Evolutionary conservation across 2,329 filamentous ascomycete species (phyloP), one percentile per base, ranked within the genome.

Genomic region (Amylocarpus encephaloides): DNA sequence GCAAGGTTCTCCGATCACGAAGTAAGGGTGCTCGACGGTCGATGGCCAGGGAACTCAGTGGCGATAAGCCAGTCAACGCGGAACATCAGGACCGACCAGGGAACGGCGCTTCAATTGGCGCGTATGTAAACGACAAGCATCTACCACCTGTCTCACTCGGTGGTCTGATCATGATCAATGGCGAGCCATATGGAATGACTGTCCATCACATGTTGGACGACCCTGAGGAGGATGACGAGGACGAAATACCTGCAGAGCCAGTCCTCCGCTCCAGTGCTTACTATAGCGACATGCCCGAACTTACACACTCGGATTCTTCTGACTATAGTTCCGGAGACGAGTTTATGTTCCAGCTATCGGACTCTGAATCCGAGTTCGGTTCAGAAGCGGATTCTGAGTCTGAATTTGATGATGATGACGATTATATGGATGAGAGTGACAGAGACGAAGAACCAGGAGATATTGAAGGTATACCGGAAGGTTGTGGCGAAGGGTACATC

Each of bases 131-230:
- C 50, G 82, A 90, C 57, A 83, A 87, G 40, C 92, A 96, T 64
- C 73, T 96, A 2, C 90, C 91, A 5, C 89, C 92, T 1, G 92
- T 95, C 2, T 94, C 89, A 30, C 90, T 95, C 59, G 92, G 92
- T 11, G 92, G 92, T 7, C 77, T 95, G 3, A 82, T 97, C 36
- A 72, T 93, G 30, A 82, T 97, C 1, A 90, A 97, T 63, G 82
- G 86, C 49, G 83, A 86, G 66, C 81, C 88, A 0, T 93, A 90
- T 62, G 92, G 92, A 11, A 93, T 97, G 88, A 96, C 89, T 18
- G 92, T 97, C 0, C 92, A 97, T 63, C 92, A 97, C 67, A 92
- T 97, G 82, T 79, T 97, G 2, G 92, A 96, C 72, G 79, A 83
- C 50, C 80, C 79, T 6, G 55, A 75, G 65, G 68, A 76, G 64